These are phyloP conservation scores for Senna tora DNA, from an alignment of 306 rosid genomes.

Conservation along the genomic window DNA sequence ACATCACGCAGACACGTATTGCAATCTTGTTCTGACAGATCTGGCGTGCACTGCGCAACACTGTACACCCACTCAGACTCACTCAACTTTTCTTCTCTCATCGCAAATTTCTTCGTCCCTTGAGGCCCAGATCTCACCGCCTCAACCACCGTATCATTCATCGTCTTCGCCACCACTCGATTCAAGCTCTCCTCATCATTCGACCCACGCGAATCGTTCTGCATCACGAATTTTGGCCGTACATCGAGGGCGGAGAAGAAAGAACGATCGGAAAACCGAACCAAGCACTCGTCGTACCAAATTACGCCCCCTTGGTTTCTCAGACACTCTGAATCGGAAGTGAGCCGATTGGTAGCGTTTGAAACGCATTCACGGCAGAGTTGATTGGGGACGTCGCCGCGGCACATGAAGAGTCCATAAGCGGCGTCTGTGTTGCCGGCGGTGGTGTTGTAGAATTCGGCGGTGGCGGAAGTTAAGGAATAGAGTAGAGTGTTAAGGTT, in stretches of 20 bases:
- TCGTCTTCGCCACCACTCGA: background rate
- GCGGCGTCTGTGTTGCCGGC: background rate
- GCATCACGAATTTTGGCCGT: no score
- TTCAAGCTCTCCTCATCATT: background rate
- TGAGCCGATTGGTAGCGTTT: background rate
- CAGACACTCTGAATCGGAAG: background rate
- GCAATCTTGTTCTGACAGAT: slow-evolving; percentile 3
- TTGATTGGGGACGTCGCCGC: background rate
- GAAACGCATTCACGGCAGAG: background rate
- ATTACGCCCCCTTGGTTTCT: background rate
- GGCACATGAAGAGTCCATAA: slow-evolving; percentile 1
- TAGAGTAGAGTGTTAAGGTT: background rate
- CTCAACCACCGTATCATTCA: background rate
- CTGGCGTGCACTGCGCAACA: slow-evolving; percentile 47
- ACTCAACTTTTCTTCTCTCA: background rate
- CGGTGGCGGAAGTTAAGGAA: background rate
- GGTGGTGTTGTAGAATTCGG: background rate
- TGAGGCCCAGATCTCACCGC: background rate
- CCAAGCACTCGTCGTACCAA: background rate
- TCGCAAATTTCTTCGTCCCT: slow-evolving; percentile 25
- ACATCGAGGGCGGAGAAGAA: background rate
- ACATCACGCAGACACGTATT: background rate
- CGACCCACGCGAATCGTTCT: no score
- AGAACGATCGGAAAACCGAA: background rate
- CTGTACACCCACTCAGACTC: slow-evolving; percentile 18